phyloP scores from a whole-genome alignment of 2,329 filamentous ascomycete species.

The Cladophialophora immunda region DNA sequence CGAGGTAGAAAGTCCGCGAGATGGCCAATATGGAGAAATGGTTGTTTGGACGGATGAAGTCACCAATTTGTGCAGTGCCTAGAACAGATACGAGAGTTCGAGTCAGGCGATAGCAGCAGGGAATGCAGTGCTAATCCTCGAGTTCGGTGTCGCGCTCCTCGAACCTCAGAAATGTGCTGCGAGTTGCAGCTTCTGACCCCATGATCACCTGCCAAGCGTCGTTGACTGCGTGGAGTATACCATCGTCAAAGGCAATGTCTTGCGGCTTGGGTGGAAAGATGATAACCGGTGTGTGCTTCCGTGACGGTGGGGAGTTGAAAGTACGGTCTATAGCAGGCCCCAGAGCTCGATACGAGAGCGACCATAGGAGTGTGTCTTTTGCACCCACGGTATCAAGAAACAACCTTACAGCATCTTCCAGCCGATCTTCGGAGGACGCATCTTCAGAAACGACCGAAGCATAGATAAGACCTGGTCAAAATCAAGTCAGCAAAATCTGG shows the following conservation, averaged over 20 bases:
- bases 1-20: neutral
- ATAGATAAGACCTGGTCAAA: constrained; percentile 65
- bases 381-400: constrained; percentile 28
- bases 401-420: constrained; percentile 29
- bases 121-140: constrained; percentile 17
- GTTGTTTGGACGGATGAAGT: neutral
- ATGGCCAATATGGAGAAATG: neutral
- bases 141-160: constrained; percentile 32
- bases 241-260: constrained; percentile 79
- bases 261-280: constrained; percentile 67
- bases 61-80: neutral
- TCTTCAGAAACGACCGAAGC: constrained; percentile 51
- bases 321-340: constrained; percentile 34
- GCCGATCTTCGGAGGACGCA: constrained; percentile 21
- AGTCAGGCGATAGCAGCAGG: neutral
- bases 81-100: neutral
- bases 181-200: constrained; percentile 58
- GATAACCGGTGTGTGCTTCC: constrained; percentile 52
- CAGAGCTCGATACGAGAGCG: constrained; percentile 57
- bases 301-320: constrained; percentile 13
- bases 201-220: constrained; percentile 74
- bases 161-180: constrained; percentile 64
- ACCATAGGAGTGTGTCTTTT: constrained; percentile 33
- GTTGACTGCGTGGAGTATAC: constrained; percentile 71
- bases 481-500: constrained; percentile 29